Base-by-base conservation (phyloP, 1,284 basidiomycete species). In the Malassezia dermatis region DNA sequence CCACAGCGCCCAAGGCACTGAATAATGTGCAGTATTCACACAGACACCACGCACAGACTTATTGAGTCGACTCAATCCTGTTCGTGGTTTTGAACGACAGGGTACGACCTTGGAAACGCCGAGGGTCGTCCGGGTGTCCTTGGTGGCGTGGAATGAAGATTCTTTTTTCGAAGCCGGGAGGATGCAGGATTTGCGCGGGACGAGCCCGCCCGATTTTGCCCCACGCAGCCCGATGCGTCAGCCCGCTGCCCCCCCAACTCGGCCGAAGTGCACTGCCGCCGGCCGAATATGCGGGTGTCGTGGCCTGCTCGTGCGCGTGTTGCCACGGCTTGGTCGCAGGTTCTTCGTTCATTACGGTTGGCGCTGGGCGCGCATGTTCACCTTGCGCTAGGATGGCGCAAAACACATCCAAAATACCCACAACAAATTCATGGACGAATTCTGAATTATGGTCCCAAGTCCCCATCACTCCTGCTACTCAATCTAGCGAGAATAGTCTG, bases 71-170 rank as follows among this genome's bases (percentile, higher is more conserved):
- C 7, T 39, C 37, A 39, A 39, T 17, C 10, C 37, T 39, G 37
- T 5, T 39, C 8, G 37, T 39, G 37, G 37, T 39, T 21, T 21
- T 39, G 4, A 39, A 39, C n/a, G 19, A 37, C 15, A 15, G 37
- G 37, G 37, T 39, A 21, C 37, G 37, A 21, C 37, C 37, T 10
- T 15, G 8, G 24, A 39, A 39, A 21, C n/a, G 11, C 8, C 2
- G 19, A 11, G 19, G 37, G 37, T 21, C 24, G 27, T 27, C 24
- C 41, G 7, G 24, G 5, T 17, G 23, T 43, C 27, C 41, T 43
- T 43, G 41, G 41, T 43, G 41, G 41, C 41, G 41, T 43, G 41
- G 41, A 43, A 43, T 24, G 41, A 43, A 43, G 41, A 43, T 27
- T 28, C 13, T 2, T 24, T 43, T 43, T 19, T 39, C n/a, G 15